Evolutionary conservation across 306 rosid genomes (phyloP), one percentile per base, ranked within the genome.

Genomic region (Pterocarpus santalinus): DNA sequence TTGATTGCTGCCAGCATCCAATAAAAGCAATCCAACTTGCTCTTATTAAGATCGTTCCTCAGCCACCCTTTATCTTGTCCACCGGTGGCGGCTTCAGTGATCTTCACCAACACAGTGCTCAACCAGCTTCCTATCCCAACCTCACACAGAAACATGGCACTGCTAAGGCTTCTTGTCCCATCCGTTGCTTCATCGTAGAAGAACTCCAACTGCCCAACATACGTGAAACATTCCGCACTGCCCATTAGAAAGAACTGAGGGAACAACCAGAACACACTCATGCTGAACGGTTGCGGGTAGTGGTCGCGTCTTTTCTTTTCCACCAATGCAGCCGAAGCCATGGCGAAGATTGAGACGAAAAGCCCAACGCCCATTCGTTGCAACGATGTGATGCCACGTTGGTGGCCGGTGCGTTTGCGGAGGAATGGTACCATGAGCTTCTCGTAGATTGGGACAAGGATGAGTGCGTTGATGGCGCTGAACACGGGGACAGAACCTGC

Each of bases 131-230:
- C 90, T 0, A 88, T 88, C 65, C 94, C 94, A 61, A 85, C 47
- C 86, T 86, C 90, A 55, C 74, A 62, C 72, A 90, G 62, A 67
- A 88, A 90, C 79, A 88, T 41, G 0, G 92, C 94, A 77, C 92
- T 90, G 17, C 90, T 88, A 13, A 90, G 75, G 63, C 94, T 90
- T 43, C 89, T 72, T 3, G 90, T 90, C 5, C 94, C 94, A 9
- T 90, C 95, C 0, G 95, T 90, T 1, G 92, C 91, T 68, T 89
- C 91, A 15, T 89, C 90, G 73, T 90, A 89, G 63, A 90, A 92
- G 36, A 89, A 92, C 84, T 92, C 97, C 60, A 89, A 56, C 52
- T 90, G 93, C 8, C 97, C 95, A 10, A 89, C 97, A 52, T 89
- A 88, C 0, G 95, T 73, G 73, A 90, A 92, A 61, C 89, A 92